Evolutionary conservation across 164 flowering plant genomes (phyloP).

Genomic region (Hamamelis virginiana): DNA sequence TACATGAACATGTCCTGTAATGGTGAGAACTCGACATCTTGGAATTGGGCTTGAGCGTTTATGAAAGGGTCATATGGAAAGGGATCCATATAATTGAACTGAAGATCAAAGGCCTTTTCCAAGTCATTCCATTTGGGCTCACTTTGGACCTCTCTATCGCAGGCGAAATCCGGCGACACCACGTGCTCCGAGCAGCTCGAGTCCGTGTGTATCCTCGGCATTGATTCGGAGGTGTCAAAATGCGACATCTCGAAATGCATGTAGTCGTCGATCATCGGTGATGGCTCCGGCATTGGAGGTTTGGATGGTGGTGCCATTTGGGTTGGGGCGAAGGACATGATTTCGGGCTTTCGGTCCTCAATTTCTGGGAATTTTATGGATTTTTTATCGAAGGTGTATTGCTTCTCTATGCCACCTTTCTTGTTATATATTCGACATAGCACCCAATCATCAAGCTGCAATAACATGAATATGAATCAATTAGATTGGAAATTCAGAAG

Average conservation of each 20-base stretch:
- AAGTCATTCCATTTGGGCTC: slow-evolving; percentile 50
- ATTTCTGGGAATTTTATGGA: slow-evolving; percentile 20
- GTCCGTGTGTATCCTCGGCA: slow-evolving; percentile 51
- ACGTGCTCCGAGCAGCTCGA: slow-evolving; percentile 73
- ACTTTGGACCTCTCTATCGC: slow-evolving; percentile 71
- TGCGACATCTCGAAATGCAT: too few relatives aligned
- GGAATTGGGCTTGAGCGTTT: slow-evolving; percentile 19
- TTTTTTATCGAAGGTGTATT: slow-evolving; percentile 12
- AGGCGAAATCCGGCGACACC: slow-evolving; percentile 48
- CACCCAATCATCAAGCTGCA: slow-evolving; percentile 94
- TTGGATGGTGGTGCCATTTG: slow-evolving; percentile 4
- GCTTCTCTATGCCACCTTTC: slow-evolving; percentile 56
- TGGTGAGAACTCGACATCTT: slow-evolving; percentile 30
- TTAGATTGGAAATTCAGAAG: background rate
- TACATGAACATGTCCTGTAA: slow-evolving; percentile 60
- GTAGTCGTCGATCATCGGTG: slow-evolving; percentile 9
- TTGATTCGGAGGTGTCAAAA: slow-evolving; percentile 55
- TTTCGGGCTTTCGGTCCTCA: slow-evolving; percentile 40
- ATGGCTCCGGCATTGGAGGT: background rate
- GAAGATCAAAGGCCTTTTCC: slow-evolving; percentile 29
- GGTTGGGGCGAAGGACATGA: background rate
- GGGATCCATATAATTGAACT: slow-evolving; percentile 33
- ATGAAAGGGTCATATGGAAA: slow-evolving; percentile 25
- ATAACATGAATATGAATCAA: background rate
- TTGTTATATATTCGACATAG: slow-evolving; percentile 84